Evolutionary conservation across 305 asterid species (phyloP).

Genomic region (Solanum hybrid): DNA sequence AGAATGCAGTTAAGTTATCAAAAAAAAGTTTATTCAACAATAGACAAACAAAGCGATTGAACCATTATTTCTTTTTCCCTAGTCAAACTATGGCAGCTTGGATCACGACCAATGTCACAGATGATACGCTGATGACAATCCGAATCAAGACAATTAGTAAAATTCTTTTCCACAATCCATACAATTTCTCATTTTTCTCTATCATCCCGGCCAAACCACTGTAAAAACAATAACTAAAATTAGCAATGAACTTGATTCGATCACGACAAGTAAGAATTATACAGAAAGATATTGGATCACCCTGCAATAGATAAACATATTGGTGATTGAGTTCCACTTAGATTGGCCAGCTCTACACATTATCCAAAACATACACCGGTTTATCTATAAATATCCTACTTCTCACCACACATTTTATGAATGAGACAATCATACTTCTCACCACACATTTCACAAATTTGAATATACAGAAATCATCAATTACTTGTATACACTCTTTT

Average conservation of each 20-base stretch:
- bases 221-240: too few species aligned
- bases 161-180: background rate
- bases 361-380: conserved; percentile 25
- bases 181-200: background rate
- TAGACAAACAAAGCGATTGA: background rate
- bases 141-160: background rate
- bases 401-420: conserved; percentile 1
- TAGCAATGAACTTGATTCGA: background rate
- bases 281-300: background rate
- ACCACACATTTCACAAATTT: conserved; percentile 31
- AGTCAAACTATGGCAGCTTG: background rate
- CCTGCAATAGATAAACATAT: background rate
- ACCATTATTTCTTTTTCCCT: background rate
- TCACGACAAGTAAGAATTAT: background rate
- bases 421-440: conserved; percentile 21
- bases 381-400: conserved; percentile 41
- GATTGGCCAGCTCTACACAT: background rate
- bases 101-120: background rate
- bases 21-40: background rate
- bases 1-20: background rate
- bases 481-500: background rate
- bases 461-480: background rate
- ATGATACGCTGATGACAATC: background rate
- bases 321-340: background rate
- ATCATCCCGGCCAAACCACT: background rate